Conservation (phyloP, 306 rosid species). For the Crotalaria pallida region DNA sequence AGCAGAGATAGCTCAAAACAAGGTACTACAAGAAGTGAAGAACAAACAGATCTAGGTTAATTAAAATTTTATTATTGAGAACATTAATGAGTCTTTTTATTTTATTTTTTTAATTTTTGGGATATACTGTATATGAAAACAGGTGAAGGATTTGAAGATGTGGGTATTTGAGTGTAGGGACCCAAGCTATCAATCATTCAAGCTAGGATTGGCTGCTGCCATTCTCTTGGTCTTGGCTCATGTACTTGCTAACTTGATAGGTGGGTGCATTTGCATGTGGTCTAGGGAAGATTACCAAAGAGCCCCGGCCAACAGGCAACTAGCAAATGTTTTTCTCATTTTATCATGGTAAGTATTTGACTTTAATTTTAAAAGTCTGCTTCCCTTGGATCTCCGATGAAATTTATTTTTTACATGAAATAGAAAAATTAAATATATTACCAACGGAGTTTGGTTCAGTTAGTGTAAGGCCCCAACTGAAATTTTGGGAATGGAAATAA, state of each 20-base stretch:
- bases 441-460: no score
- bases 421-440: no score
- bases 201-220: conserved; percentile 68
- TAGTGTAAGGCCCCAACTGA: no score
- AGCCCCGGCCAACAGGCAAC: conserved; percentile 46
- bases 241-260: conserved; percentile 49
- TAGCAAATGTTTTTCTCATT: conserved; percentile 44
- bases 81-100: neutral
- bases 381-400: no score
- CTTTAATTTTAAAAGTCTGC: neutral
- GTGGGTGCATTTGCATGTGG: conserved; percentile 59
- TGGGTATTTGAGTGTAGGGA: conserved; percentile 64
- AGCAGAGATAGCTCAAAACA: conserved; percentile 75
- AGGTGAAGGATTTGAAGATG: conserved; percentile 59
- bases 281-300: conserved; percentile 34
- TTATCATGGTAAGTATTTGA: conserved; percentile 53
- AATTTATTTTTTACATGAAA: no score
- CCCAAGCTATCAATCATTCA: conserved; percentile 65
- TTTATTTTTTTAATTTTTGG: neutral
- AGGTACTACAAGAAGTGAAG: conserved; percentile 52
- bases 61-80: neutral
- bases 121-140: neutral
- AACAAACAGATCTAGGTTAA: neutral
- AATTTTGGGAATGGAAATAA: no score
- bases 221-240: conserved; percentile 55